Base-by-base conservation (phyloP, 768 basidiomycete species). In the Suillus bovinus region DNA sequence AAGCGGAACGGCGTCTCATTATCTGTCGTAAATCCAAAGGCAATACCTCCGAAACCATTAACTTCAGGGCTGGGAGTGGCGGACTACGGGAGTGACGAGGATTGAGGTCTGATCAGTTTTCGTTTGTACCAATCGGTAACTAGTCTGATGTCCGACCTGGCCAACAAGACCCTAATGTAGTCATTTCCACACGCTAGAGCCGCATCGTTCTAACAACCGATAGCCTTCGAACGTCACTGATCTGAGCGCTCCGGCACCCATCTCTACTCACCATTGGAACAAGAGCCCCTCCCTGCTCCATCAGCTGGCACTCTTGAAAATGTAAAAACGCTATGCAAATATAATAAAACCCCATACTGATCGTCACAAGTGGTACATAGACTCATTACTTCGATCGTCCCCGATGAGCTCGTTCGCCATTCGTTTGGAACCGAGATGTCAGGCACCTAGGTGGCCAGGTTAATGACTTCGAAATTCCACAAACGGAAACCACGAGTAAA, bases 11-110 rank as follows among this genome's bases (percentile, higher is more conserved):
- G 83, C 31, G 67, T 61, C 8, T 70, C 65, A 38, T 10, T 52
- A 20, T 10, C 38, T 31, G 27, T 38, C 5, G 8, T 24, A 36
- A 55, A 56, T 38, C 69, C 71, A 4, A 68, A 75, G 1, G 61
- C 66, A 9, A 70, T 76, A 2, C 69, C 76, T 58, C 71, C 78
- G 14, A 69, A 74, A 58, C 53, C 62, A 42, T 62, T 55, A 58
- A 71, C 77, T 7, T 72, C 79, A 39, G 86, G 86, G 2, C 74
- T 92, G 17, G 89, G 84, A 7, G 78, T 94, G 29, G 88, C 75
- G 17, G 90, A 84, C 60, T 94, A 94, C 71, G 93, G 90, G 20
- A 94, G 93, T 67, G 92, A 93, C 61, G 81, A 78, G n/a, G 78
- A 82, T 27, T 74, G 68, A 71, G 5, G 54, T 61, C 61, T 68